These are phyloP conservation scores for Euphorbia corollata DNA, from an alignment of 441 rosid species.

Conservation along the genomic window DNA sequence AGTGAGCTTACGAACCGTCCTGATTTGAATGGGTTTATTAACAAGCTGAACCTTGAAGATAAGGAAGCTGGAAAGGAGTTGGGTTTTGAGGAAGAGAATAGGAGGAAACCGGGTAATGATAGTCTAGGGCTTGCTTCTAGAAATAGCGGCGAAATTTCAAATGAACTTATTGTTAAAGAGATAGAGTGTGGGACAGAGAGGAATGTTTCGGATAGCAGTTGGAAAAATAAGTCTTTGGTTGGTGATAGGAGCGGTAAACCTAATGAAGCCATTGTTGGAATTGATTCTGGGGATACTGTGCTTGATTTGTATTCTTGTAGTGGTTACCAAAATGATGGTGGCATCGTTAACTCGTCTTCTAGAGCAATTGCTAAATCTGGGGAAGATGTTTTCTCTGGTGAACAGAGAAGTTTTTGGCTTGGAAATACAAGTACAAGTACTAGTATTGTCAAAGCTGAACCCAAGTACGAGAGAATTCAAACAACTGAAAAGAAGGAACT, in stretches of 20 bases:
- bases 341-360: conserved; percentile 27
- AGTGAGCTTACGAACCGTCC: conserved; percentile 58
- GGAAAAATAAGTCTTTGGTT: conserved; percentile 42
- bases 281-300: conserved; percentile 40
- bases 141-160: conserved; percentile 39
- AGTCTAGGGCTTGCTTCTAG: conserved; percentile 34
- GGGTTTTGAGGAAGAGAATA: conserved; percentile 34
- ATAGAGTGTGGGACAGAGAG: conserved; percentile 57
- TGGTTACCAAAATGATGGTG: conserved; percentile 35
- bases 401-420: conserved; percentile 45
- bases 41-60: conserved; percentile 51
- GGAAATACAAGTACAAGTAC: conserved; percentile 47
- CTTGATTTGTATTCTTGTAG: conserved; percentile 60
- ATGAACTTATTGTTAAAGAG: conserved; percentile 86
- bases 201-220: conserved; percentile 53
- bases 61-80: conserved; percentile 34
- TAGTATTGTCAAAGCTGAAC: conserved; percentile 39
- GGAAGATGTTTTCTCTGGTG: conserved; percentile 51
- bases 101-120: conserved; percentile 24
- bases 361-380: conserved; percentile 42
- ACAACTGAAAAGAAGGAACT: conserved; percentile 39
- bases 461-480: conserved; percentile 32
- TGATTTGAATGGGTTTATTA: conserved; percentile 68
- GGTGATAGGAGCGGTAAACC: conserved; percentile 39
- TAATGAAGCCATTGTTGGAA: conserved; percentile 32